A percentile compares a stretch with the other conserved stretches of the same genome.
phyloP scores from a whole-genome alignment of 305 asterid genomes.

The Salvia sclarea region DNA sequence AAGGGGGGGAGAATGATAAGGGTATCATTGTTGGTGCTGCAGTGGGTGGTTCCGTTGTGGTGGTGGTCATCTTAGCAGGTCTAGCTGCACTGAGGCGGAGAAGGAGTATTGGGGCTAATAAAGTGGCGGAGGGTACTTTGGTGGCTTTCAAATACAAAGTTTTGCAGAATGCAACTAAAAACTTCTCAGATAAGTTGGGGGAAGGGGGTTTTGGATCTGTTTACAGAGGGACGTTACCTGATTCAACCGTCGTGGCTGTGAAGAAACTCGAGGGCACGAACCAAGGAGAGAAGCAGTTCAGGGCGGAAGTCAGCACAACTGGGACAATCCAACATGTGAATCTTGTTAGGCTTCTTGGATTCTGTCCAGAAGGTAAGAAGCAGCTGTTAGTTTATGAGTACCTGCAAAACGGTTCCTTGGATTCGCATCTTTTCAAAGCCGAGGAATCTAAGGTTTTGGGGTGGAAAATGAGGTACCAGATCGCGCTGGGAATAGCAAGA shows the following conservation, averaged over 20 bases:
- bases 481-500: conserved; percentile 67
- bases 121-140: conserved; percentile 53
- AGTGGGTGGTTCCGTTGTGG: conserved; percentile 47
- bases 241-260: conserved; percentile 59
- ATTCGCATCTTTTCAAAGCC: conserved; percentile 52
- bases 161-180: conserved; percentile 60
- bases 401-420: conserved; percentile 69
- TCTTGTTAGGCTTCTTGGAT: conserved; percentile 71
- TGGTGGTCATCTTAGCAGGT: conserved; percentile 18
- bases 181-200: conserved; percentile 64
- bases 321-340: conserved; percentile 75
- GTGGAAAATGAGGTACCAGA: conserved; percentile 60
- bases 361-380: conserved; percentile 61
- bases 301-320: conserved; percentile 76
- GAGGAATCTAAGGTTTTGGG: conserved; percentile 44
- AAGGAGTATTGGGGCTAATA: conserved; percentile 35
- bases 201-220: conserved; percentile 85
- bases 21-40: conserved; percentile 44
- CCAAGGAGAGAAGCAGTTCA: conserved; percentile 84
- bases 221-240: conserved; percentile 61
- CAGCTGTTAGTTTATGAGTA: conserved; percentile 66
- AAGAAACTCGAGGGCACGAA: conserved; percentile 70
- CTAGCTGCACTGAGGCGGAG: conserved; percentile 51
- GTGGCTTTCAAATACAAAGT: conserved; percentile 62
- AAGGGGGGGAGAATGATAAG: conserved; percentile 45